phyloP scores from a whole-genome alignment of 345 rosid species.

The Populus ilicifolia region DNA sequence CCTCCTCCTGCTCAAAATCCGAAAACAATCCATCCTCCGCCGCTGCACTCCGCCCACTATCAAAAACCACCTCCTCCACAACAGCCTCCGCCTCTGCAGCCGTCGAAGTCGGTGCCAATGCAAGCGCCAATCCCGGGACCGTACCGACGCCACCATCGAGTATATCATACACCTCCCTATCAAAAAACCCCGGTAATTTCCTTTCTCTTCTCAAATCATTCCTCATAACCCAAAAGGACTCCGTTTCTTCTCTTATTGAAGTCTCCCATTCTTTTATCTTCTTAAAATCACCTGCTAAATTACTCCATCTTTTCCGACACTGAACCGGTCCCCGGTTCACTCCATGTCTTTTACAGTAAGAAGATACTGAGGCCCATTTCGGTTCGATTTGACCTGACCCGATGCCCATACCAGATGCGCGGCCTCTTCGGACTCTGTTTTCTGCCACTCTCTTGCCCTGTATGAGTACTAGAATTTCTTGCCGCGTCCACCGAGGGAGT shows the following conservation, averaged over 20 bases:
- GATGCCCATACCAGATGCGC: constrained; percentile 61
- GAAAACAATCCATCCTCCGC: constrained; percentile 71
- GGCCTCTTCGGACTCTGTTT: constrained; percentile 72
- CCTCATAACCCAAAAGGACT: constrained; percentile 95
- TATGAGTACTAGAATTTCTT: constrained; percentile 88
- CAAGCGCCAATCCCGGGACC: constrained; percentile 4
- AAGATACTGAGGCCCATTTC: constrained; percentile 90
- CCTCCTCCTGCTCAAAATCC: constrained; percentile 63
- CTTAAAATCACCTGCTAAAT: constrained; percentile 92
- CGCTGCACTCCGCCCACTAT: constrained; percentile 64
- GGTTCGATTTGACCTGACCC: constrained; percentile 78
- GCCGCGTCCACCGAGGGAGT: constrained; percentile 97
- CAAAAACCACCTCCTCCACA: constrained; percentile 5
- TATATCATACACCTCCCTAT: constrained; percentile 86
- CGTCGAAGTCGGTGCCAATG: constrained; percentile 12
- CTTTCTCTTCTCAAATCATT: constrained; percentile 79
- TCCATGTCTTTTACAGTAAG: constrained; percentile 83
- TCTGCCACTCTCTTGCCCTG: constrained; percentile 95
- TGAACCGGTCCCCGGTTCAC: constrained; percentile 96
- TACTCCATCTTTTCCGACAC: constrained; percentile 99
- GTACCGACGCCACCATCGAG: constrained; percentile 51
- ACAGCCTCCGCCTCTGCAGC: constrained; percentile 2
- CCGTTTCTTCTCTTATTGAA: constrained; percentile 57
- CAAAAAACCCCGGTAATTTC: constrained; percentile 90
- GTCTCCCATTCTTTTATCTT: constrained; percentile 96